Evolutionary conservation across 768 basidiomycete genomes (phyloP).

Genomic region (Collybia mongolica): DNA sequence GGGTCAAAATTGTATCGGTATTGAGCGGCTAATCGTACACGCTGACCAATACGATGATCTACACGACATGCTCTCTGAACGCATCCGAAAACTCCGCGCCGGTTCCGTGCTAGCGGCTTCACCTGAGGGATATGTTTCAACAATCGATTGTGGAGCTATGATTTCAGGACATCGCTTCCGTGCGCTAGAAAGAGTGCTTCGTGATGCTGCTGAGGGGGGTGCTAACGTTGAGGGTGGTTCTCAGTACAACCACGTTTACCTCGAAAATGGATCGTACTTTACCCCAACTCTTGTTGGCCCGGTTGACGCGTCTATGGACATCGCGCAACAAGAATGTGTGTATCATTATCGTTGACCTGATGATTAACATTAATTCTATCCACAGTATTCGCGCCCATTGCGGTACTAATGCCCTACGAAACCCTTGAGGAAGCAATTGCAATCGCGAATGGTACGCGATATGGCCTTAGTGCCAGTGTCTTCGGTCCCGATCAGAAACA

Average conservation of each 20-base stretch:
- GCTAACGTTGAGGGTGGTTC: conserved; percentile 67
- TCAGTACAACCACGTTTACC: conserved; percentile 61
- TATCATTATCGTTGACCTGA: conserved; percentile 9
- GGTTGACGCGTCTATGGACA: conserved; percentile 66
- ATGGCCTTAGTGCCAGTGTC: conserved; percentile 91
- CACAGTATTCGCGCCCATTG: conserved; percentile 91
- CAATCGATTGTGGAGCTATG: conserved; percentile 88
- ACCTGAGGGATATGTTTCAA: conserved; percentile 66
- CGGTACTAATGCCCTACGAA: conserved; percentile 82
- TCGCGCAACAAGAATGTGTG: conserved; percentile 81
- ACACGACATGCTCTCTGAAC: conserved; percentile 59
- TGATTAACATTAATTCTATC: neutral
- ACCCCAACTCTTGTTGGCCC: conserved; percentile 83
- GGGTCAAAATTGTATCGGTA: conserved; percentile 97
- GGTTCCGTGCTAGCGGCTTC: conserved; percentile 72
- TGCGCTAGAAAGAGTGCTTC: conserved; percentile 65
- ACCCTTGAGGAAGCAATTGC: conserved; percentile 81
- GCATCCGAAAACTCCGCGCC: conserved; percentile 66
- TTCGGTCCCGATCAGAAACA: conserved; percentile 84
- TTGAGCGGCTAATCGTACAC: conserved; percentile 91
- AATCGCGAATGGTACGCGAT: conserved; percentile 86
- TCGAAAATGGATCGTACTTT: conserved; percentile 80
- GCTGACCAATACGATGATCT: conserved; percentile 74
- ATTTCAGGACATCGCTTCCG: conserved; percentile 73
- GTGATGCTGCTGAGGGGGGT: conserved; percentile 66